Conservation (phyloP, 2,329 filamentous ascomycete genomes). For the Diaporthe vaccinii region DNA sequence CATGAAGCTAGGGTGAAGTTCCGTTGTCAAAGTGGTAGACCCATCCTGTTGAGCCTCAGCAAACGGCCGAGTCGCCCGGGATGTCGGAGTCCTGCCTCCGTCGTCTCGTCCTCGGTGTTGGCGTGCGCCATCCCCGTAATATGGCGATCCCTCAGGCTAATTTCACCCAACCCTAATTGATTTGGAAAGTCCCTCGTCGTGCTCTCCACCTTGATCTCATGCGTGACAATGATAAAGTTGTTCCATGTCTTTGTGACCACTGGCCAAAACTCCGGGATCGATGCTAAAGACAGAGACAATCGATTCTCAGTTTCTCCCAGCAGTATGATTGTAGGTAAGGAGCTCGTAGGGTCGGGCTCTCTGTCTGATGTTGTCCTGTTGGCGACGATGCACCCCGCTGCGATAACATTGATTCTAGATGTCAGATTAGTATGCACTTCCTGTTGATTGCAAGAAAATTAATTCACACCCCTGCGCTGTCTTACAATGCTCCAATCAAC, state of each 20-base stretch:
- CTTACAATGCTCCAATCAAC: neutral
- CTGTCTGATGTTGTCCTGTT: neutral
- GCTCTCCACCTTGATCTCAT: neutral
- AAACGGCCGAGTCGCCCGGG: constrained; percentile 1
- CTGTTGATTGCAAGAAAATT: neutral
- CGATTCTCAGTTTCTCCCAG: constrained; percentile 8
- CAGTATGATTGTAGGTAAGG: neutral
- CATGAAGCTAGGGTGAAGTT: neutral
- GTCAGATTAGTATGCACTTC: neutral
- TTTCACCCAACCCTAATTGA: neutral
- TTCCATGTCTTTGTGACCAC: constrained; percentile 16
- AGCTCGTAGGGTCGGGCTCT: neutral
- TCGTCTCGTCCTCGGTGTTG: neutral
- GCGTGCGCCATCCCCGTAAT: neutral
- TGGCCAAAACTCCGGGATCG: constrained; percentile 7
- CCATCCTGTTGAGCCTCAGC: neutral
- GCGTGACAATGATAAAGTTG: constrained; percentile 10
- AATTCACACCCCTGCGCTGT: neutral
- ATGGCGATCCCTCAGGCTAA: neutral
- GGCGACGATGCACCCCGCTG: neutral
- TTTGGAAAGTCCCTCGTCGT: neutral
- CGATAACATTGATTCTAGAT: constrained; percentile 9
- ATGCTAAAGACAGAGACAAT: neutral
- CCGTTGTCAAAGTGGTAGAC: neutral
- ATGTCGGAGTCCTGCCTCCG: constrained; percentile 17